Evolutionary conservation across 2,329 filamentous ascomycete species (phyloP), one percentile per base, ranked within the genome.

Genomic region (Chaetomium sp.): DNA sequence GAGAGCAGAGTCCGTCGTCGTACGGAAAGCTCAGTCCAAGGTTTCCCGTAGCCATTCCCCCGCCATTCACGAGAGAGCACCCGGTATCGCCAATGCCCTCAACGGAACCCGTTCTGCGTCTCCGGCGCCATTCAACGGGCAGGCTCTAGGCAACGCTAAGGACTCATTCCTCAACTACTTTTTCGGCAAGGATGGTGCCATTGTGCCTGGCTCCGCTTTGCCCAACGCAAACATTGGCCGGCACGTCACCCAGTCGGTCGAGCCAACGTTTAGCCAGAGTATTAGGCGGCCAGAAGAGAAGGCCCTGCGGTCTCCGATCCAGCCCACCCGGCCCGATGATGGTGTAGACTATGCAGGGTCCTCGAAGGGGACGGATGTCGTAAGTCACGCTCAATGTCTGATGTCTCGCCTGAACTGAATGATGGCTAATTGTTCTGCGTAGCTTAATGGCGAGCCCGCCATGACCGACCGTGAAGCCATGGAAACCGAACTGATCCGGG

Each of bases 121-220:
- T 44, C 84, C 85, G 9, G 78, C 82, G 34, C 78, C 79, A 53
- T 79, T 87, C 60, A 82, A 82, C 61, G 76, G 76, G 33, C 81
- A 83, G 61, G 75, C 76, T 4, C 70, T 80, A 49, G 85, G 85
- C 55, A 81, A 76, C 58, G 83, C 89, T 42, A 83, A 86, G 59
- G 94, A 99, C 72, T 95, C 91, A 0, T 99, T 99, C 77, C 73
- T 99, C 59, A 97, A 92, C 73, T 99, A 99, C 73, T 99, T 99
- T 74, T 99, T 99, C 67, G 91, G 94, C 65, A 97, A 99, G 69
- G 94, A 99, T 59, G 89, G 89, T 47, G 78, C 81, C 33, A 41
- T 72, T 77, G 36, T 77, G 56, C 66, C 75, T 57, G 71, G 62
- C 53, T 65, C 74, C 66, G 63, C 66, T 67, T 65, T 57, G 70